Conservation (phyloP, 2,329 filamentous ascomycete genomes). For the Pseudogymnoascus sp. region DNA sequence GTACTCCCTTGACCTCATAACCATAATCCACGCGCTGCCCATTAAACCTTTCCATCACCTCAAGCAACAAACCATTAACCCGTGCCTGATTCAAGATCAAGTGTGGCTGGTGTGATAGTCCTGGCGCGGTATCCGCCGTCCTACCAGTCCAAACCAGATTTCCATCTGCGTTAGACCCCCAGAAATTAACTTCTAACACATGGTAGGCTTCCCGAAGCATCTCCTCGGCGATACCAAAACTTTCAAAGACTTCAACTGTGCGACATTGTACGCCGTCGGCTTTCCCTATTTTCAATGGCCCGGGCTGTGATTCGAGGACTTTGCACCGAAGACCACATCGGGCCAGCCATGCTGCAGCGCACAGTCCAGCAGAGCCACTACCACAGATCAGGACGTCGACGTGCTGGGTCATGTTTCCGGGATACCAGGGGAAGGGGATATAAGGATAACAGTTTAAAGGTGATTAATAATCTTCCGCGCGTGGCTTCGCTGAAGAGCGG, state of each 20-base stretch:
- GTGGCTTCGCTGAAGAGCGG: too few relatives aligned
- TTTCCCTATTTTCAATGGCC: constrained; percentile 48
- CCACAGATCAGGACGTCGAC: constrained; percentile 52
- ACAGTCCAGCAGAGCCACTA: constrained; percentile 53
- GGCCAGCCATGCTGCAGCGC: constrained; percentile 52
- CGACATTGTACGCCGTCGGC: constrained; percentile 56
- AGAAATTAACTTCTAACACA: constrained; percentile 46
- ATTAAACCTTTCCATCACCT: constrained; percentile 36
- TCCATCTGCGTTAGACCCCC: constrained; percentile 28
- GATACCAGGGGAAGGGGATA: too few relatives aligned
- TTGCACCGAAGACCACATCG: constrained; percentile 46
- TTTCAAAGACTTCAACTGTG: constrained; percentile 54
- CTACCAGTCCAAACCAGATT: background rate
- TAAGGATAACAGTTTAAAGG: too few relatives aligned
- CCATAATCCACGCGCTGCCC: constrained; percentile 43
- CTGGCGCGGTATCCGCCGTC: background rate
- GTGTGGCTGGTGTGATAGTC: constrained; percentile 36
- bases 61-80: constrained; percentile 45
- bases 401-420: constrained; percentile 16
- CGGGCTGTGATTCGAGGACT: constrained; percentile 47
- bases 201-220: constrained; percentile 47
- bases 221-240: constrained; percentile 44
- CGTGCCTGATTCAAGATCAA: constrained; percentile 49
- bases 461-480: too few relatives aligned
- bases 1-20: constrained; percentile 28